These are phyloP conservation scores for Aspergillus pseudoglaucus DNA, from an alignment of 2,329 filamentous ascomycete species.

Conservation along the genomic window DNA sequence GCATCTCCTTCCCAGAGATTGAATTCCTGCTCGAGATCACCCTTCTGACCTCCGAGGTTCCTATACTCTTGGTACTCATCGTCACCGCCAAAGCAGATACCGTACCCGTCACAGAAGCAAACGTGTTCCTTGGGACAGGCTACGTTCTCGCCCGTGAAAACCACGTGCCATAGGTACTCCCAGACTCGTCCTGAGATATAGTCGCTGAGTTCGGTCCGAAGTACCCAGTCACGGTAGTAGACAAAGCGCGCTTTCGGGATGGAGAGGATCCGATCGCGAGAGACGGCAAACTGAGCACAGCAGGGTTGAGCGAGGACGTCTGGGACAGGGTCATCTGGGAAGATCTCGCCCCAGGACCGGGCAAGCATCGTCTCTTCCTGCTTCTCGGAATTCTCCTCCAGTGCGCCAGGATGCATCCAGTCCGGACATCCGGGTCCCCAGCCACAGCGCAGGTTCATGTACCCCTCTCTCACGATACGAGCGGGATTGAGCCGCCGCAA, in stretches of 20 bases:
- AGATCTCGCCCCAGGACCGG: conserved; percentile 43
- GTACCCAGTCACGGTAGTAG: conserved; percentile 55
- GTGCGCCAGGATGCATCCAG: conserved; percentile 47
- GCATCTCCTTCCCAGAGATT: conserved; percentile 37
- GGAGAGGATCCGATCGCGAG: conserved; percentile 49
- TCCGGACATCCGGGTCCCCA: conserved; percentile 54
- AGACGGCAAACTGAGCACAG: conserved; percentile 59
- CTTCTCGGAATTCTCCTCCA: conserved; percentile 36
- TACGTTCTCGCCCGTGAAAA: conserved; percentile 48
- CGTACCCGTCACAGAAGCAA: conserved; percentile 60
- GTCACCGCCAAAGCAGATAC: conserved; percentile 53
- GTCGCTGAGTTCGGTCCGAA: conserved; percentile 51
- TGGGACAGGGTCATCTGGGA: conserved; percentile 39
- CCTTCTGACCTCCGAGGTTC: conserved; percentile 38
- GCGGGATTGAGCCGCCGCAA: conserved; percentile 47
- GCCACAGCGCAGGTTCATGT: conserved; percentile 55
- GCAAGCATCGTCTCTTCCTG: conserved; percentile 44
- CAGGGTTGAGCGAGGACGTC: conserved; percentile 54
- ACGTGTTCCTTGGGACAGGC: conserved; percentile 46
- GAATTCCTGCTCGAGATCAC: conserved; percentile 31
- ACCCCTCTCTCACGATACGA: conserved; percentile 48
- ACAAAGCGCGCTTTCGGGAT: conserved; percentile 50
- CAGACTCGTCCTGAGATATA: conserved; percentile 54
- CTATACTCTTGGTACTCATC: conserved; percentile 45
- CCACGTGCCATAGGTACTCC: conserved; percentile 59